These are phyloP conservation scores for Erodium texanum DNA, from an alignment of 441 rosid species.

Conservation along the genomic window DNA sequence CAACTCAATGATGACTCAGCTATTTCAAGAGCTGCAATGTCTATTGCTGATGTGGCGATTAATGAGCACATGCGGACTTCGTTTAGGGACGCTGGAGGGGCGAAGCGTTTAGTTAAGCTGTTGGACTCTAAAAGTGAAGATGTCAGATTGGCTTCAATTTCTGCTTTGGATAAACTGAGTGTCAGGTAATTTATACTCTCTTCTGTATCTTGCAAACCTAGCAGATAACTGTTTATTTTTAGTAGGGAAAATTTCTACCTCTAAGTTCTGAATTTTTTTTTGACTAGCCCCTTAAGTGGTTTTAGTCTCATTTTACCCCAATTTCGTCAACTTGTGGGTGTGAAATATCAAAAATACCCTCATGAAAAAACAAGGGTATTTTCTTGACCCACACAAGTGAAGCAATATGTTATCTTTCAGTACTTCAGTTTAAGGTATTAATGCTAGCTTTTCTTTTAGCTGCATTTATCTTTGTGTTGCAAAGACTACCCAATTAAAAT, in stretches of 20 bases:
- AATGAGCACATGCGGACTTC: conserved; percentile 63
- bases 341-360: too few relatives aligned
- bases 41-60: conserved; percentile 67
- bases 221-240: background rate
- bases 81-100: conserved; percentile 80
- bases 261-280: too few relatives aligned
- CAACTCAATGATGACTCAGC: conserved; percentile 67
- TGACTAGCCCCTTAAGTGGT: too few relatives aligned
- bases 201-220: background rate
- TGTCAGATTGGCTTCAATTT: conserved; percentile 36
- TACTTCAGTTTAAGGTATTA: too few relatives aligned
- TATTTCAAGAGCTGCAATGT: conserved; percentile 55
- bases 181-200: conserved; percentile 38
- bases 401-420: too few relatives aligned
- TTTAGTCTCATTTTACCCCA: too few relatives aligned
- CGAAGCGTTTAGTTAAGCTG: conserved; percentile 57
- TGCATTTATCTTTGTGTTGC: background rate
- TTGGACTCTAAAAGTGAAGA: conserved; percentile 46
- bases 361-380: too few relatives aligned
- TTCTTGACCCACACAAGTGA: too few relatives aligned
- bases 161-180: conserved; percentile 65
- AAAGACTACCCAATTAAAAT: background rate
- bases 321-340: too few relatives aligned
- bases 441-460: background rate
- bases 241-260: too few relatives aligned